These are phyloP conservation scores for Auricularia sp. DNA, from an alignment of 768 basidiomycete species.

Conservation along the genomic window DNA sequence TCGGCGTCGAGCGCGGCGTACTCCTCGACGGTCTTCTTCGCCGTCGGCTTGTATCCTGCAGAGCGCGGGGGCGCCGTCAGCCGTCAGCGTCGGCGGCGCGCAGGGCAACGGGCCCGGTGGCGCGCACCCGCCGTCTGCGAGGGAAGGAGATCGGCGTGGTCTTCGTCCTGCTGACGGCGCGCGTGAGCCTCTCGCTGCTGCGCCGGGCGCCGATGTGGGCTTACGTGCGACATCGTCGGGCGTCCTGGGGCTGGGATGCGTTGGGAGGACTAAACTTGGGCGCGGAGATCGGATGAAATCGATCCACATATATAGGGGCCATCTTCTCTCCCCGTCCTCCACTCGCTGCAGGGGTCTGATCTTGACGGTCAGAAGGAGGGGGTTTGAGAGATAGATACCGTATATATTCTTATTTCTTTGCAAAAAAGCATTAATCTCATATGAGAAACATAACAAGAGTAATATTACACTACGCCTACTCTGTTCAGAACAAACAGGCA, in stretches of 20 bases:
- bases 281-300: background rate
- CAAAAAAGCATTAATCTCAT: too few species aligned
- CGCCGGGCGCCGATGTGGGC: background rate
- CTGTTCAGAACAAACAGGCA: too few species aligned
- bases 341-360: too few species aligned
- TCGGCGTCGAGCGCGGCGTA: constrained; percentile 78
- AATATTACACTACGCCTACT: too few species aligned
- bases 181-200: background rate
- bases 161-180: constrained; percentile 35
- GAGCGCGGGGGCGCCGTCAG: background rate
- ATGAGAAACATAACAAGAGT: too few species aligned
- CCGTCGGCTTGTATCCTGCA: constrained; percentile 65
- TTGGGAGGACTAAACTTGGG: background rate
- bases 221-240: background rate
- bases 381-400: too few species aligned
- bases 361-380: too few species aligned
- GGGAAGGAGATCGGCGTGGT: constrained; percentile 63
- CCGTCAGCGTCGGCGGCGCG: background rate
- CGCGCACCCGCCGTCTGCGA: constrained; percentile 54
- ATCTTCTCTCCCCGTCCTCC: too few species aligned
- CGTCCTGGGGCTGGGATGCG: background rate
- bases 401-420: too few species aligned
- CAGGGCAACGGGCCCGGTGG: constrained; percentile 2
- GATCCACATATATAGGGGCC: too few species aligned
- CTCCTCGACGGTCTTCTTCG: constrained; percentile 66